Conservation (phyloP, 1,139 yeast genomes). For the Diutina ranongensis region DNA sequence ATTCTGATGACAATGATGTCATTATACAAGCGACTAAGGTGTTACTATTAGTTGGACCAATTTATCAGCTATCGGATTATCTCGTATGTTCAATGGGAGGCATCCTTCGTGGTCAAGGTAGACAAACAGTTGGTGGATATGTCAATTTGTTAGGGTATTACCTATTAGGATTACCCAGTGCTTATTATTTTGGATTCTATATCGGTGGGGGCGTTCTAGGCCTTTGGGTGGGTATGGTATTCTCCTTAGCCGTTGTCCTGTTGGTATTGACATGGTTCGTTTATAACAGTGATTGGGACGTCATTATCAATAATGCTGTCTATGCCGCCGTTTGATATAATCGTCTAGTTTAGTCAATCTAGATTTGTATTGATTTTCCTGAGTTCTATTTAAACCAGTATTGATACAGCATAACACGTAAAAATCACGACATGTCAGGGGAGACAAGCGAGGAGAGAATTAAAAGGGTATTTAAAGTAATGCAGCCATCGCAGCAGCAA, state of each 20-base stretch:
- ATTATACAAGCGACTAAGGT: slow-evolving; percentile 41
- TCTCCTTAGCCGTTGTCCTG: slow-evolving; percentile 40
- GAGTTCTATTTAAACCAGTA: slow-evolving; percentile 6
- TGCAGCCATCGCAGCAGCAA: slow-evolving; percentile 2
- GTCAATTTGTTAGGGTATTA: slow-evolving; percentile 48
- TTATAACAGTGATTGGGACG: slow-evolving; percentile 37
- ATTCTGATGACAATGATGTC: slow-evolving; percentile 43
- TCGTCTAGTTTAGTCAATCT: no score
- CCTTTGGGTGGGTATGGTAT: slow-evolving; percentile 51
- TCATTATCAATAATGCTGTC: background rate
- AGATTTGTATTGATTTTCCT: background rate
- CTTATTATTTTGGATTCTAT: slow-evolving; percentile 41
- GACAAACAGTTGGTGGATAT: slow-evolving; percentile 55
- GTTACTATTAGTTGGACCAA: slow-evolving; percentile 36
- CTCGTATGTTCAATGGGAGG: slow-evolving; percentile 48
- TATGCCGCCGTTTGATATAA: background rate
- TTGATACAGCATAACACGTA: slow-evolving; percentile 5
- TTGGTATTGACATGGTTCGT: slow-evolving; percentile 35
- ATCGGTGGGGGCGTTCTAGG: slow-evolving; percentile 37
- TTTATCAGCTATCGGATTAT: slow-evolving; percentile 49
- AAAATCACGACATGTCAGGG: background rate
- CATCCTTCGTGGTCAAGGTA: slow-evolving; percentile 54
- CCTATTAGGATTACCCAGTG: slow-evolving; percentile 45
- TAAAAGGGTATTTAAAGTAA: slow-evolving; percentile 1
- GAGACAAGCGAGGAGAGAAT: no score